These are phyloP conservation scores for Chimonanthus salicifolius DNA, from an alignment of 164 flowering plant species.

Conservation along the genomic window DNA sequence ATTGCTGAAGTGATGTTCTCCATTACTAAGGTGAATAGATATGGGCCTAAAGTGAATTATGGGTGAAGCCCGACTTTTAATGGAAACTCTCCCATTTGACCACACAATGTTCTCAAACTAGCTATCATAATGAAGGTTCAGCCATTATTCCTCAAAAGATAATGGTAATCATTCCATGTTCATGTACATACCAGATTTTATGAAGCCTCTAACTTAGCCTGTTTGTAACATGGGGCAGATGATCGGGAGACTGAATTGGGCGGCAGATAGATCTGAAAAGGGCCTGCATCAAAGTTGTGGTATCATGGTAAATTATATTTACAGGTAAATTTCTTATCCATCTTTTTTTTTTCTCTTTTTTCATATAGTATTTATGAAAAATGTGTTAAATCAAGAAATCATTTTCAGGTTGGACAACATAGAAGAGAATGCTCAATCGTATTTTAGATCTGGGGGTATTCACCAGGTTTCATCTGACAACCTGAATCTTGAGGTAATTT, in stretches of 20 bases:
- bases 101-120: no score
- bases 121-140: no score
- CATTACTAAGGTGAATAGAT: no score
- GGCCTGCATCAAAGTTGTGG: slow-evolving; percentile 84
- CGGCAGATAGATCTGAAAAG: slow-evolving; percentile 84
- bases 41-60: no score
- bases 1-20: no score
- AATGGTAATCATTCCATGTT: not conserved
- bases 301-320: slow-evolving; percentile 90
- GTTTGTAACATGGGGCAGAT: slow-evolving; percentile 32
- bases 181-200: not conserved
- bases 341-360: not conserved
- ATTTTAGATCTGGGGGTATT: slow-evolving; percentile 62
- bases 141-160: not conserved
- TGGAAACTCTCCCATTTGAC: no score
- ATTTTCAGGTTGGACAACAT: slow-evolving; percentile 71
- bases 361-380: not conserved
- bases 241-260: slow-evolving; percentile 84
- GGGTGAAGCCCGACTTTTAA: no score
- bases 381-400: slow-evolving; percentile 6
- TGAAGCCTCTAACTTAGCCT: slow-evolving; percentile 1
- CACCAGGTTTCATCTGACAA: slow-evolving; percentile 47
- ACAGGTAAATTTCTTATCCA: slow-evolving; percentile 42
- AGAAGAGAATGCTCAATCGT: slow-evolving; percentile 83
- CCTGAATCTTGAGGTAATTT: slow-evolving; percentile 10